phyloP scores from a whole-genome alignment of 2,329 filamentous ascomycete species.

The Aphanoascus verrucosus region DNA sequence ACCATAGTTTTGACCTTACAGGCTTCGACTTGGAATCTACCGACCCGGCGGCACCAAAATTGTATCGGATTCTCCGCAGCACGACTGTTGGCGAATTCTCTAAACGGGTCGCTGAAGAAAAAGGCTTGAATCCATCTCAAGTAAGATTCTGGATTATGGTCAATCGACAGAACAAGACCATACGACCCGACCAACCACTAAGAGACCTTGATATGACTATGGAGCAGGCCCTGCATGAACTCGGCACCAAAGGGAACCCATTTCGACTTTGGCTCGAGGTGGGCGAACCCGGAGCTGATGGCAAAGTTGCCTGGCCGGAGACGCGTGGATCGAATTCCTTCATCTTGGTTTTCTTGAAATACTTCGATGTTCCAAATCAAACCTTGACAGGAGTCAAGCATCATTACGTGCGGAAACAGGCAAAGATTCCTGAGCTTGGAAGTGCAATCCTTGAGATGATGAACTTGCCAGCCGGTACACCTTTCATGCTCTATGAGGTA shows the following conservation, averaged over 20 bases:
- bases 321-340: conserved; percentile 35
- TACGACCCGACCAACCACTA: conserved; percentile 78
- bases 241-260: conserved; percentile 49
- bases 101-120: conserved; percentile 57
- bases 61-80: conserved; percentile 63
- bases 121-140: conserved; percentile 55
- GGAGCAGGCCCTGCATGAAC: conserved; percentile 61
- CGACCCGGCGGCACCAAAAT: conserved; percentile 60
- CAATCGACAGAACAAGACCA: conserved; percentile 94
- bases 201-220: conserved; percentile 65
- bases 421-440: conserved; percentile 76
- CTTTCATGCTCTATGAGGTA: conserved; percentile 68
- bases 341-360: conserved; percentile 84
- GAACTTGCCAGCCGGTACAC: conserved; percentile 69
- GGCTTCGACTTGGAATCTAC: conserved; percentile 51
- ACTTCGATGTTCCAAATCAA: conserved; percentile 73
- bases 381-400: conserved; percentile 66
- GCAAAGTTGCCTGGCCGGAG: conserved; percentile 57
- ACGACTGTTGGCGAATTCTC: conserved; percentile 68
- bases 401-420: conserved; percentile 75
- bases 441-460: conserved; percentile 69
- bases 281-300: conserved; percentile 57
- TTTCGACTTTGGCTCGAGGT: conserved; percentile 83
- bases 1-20: conserved; percentile 75
- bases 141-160: conserved; percentile 95